Base-by-base conservation (phyloP, 192 early-diverging fungal species). In the Dimargaris verticillata region DNA sequence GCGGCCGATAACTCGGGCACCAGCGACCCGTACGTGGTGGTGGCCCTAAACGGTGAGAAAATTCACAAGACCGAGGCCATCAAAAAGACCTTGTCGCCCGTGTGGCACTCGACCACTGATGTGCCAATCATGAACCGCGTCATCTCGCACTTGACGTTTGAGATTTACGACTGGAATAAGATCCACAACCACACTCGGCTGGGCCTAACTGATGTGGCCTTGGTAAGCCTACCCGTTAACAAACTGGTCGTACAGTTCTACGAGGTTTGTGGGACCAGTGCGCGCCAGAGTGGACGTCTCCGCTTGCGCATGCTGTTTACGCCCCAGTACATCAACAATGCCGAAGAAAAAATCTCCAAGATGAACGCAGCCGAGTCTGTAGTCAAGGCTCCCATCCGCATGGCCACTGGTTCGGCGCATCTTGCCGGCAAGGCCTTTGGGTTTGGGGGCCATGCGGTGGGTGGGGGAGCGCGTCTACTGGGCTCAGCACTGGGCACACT, bases 101-200 rank as follows among this genome's bases (percentile, higher is more conserved):
- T 74, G 17, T 89, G 78, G 67, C 79, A 88, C 66, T 81, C 88
- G 67, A 64, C 67, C 28, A 78, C 83, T 48, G 72, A 71, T n/a
- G 62, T 83, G 5, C 75, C 74, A n/a, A 74, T 90, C 59, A 64
- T 68, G 38, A 62, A 63, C 54, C 75, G 86, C 47, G 74, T 65
- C 5, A 73, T 71, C 51, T 68, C 83, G 14, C 67, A 72, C 45
- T 71, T 88, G 63, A 63, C 67, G 29, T 74, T 87, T 17, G 78
- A 85, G 43, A 73, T 87, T 12, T 90, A 71, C 62, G 88, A 90
- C 68, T 90, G 86, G 86, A 83, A 90, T 61, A 79, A 85, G 70
- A 67, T 90, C 43, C 78, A 77, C 48, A 72, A 76, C 20, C 72
- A 81, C 62, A 80, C 75, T 44, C 73, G 74, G 46, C 68, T 90